phyloP scores from a whole-genome alignment of 139 green algal genomes.

The Micromonas commoda region DNA sequence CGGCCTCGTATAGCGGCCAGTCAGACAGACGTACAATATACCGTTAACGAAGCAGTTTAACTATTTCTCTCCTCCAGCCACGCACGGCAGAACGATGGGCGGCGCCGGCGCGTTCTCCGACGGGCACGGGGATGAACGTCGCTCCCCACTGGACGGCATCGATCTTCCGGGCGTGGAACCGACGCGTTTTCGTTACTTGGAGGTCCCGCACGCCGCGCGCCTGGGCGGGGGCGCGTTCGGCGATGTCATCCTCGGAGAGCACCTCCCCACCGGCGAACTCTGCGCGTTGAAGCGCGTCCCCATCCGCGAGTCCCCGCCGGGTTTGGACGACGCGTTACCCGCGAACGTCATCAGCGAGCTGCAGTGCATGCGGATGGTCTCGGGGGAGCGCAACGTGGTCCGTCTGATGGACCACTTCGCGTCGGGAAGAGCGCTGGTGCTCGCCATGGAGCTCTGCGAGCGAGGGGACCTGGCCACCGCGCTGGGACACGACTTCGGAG shows the following conservation, averaged over 20 bases:
- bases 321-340: too few relatives aligned
- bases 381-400: background rate
- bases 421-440: background rate
- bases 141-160: too few relatives aligned
- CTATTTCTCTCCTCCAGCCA: too few relatives aligned
- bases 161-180: too few relatives aligned
- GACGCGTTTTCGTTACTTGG: background rate
- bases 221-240: background rate
- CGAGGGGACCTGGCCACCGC: background rate
- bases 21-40: too few relatives aligned
- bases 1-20: too few relatives aligned
- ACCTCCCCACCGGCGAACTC: background rate
- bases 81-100: too few relatives aligned
- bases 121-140: too few relatives aligned
- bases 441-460: background rate
- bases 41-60: too few relatives aligned
- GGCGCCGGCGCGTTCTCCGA: too few relatives aligned
- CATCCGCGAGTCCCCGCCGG: too few relatives aligned
- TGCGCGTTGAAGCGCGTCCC: background rate
- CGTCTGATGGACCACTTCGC: background rate
- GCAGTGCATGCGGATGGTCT: background rate
- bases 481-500: background rate
- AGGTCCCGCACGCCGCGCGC: background rate
- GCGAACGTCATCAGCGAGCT: background rate
- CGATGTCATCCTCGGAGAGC: background rate